These are phyloP conservation scores for Penicillium waksmanii DNA, from an alignment of 495 filamentous ascomycete genomes.

Conservation along the genomic window DNA sequence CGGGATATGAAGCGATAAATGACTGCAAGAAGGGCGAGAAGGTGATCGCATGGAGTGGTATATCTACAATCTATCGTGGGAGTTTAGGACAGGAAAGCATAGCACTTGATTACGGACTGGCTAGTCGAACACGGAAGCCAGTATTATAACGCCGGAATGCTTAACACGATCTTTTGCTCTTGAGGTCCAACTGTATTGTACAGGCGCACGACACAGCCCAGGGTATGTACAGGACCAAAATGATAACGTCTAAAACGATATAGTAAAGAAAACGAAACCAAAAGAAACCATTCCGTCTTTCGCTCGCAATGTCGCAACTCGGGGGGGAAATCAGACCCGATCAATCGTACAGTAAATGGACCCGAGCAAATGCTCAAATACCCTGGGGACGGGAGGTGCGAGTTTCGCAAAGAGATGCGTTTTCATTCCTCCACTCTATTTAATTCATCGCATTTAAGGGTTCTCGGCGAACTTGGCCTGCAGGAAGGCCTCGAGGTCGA, in stretches of 20 bases:
- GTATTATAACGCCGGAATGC: constrained; percentile 36
- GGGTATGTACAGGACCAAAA: constrained; percentile 55
- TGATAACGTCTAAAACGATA: constrained; percentile 50
- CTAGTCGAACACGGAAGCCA: constrained; percentile 6
- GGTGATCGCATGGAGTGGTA: constrained; percentile 1
- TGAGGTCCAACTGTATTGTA: constrained; percentile 52
- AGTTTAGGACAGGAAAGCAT: constrained; percentile 4
- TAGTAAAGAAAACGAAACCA: constrained; percentile 34
- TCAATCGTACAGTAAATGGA: constrained; percentile 56
- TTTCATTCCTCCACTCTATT: constrained; percentile 37
- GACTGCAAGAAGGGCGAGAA: background rate
- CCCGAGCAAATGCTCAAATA: constrained; percentile 43
- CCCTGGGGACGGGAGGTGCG: constrained; percentile 40
- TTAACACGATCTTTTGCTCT: constrained; percentile 52
- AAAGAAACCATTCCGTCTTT: constrained; percentile 49
- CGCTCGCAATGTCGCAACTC: constrained; percentile 53
- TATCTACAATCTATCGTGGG: constrained; percentile 10
- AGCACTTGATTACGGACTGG: constrained; percentile 3
- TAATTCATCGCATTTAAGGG: constrained; percentile 44
- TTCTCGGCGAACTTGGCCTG: constrained; percentile 62
- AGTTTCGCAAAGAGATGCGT: constrained; percentile 40
- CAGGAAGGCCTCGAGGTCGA: constrained; percentile 87
- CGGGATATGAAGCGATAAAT: background rate
- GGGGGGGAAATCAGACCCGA: constrained; percentile 49
- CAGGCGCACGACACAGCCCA: constrained; percentile 50